Conservation (phyloP, 2,329 filamentous ascomycete species). For the Fusarium lyarnte region DNA sequence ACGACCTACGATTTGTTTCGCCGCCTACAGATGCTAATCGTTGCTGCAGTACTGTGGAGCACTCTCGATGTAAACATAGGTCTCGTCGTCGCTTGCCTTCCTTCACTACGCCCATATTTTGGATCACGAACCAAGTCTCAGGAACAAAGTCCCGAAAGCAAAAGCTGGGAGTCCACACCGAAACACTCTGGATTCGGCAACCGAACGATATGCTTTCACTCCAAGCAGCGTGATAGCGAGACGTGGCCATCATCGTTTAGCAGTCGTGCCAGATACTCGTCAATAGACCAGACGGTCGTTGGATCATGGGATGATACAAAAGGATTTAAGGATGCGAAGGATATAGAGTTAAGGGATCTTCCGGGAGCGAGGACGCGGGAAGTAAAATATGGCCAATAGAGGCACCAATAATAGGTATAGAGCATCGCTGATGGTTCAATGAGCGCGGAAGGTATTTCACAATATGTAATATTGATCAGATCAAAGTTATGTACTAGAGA, state of each 20-base stretch:
- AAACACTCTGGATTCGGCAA: background rate
- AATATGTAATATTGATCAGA: background rate
- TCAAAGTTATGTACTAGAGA: background rate
- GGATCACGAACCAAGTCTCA: background rate
- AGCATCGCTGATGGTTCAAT: rapidly evolving
- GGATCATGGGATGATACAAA: background rate
- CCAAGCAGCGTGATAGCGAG: background rate
- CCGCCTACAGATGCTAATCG: rapidly evolving
- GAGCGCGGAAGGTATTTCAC: background rate
- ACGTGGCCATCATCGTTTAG: background rate
- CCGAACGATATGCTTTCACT: background rate
- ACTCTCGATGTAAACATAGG: slow-evolving; percentile 26
- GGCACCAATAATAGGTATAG: rapidly evolving
- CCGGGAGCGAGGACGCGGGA: background rate
- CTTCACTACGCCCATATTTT: slow-evolving; percentile 33
- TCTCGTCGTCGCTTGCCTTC: slow-evolving; percentile 29
- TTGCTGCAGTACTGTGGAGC: slow-evolving; percentile 17
- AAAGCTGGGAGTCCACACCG: background rate
- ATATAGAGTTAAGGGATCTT: background rate
- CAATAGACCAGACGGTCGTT: background rate
- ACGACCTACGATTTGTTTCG: background rate
- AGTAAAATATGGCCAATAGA: background rate
- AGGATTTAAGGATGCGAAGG: background rate
- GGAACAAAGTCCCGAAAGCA: background rate
- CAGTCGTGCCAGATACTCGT: background rate